Conservation (phyloP, 495 filamentous ascomycete species). For the Lepraria neglecta region DNA sequence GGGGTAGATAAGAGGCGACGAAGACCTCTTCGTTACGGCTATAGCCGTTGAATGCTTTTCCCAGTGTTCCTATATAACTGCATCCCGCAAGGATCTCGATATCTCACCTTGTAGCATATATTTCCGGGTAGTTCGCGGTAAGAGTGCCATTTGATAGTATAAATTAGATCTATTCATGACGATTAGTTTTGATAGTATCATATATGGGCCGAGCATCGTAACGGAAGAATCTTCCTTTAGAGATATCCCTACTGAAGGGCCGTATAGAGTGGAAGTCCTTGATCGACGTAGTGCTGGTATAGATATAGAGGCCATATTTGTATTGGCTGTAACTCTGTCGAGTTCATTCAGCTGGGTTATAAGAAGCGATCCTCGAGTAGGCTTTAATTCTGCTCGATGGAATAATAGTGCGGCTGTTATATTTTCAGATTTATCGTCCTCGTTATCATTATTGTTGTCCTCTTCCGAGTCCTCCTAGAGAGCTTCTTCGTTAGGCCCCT, state of each 20-base stretch:
- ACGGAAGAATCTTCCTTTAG: slow-evolving; percentile 64
- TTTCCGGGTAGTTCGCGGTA: slow-evolving; percentile 83
- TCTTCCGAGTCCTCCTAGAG: slow-evolving; percentile 82
- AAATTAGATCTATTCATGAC: slow-evolving; percentile 67
- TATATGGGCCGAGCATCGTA: slow-evolving; percentile 66
- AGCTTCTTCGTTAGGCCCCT: no score
- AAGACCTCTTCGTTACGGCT: slow-evolving; percentile 70
- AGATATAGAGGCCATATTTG: slow-evolving; percentile 65
- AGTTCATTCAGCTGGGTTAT: slow-evolving; percentile 79
- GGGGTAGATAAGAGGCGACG: no score
- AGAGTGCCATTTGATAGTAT: slow-evolving; percentile 57
- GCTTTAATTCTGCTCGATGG: slow-evolving; percentile 80
- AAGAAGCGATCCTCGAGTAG: slow-evolving; percentile 80
- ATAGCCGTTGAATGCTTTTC: slow-evolving; percentile 84
- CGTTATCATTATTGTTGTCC: slow-evolving; percentile 37
- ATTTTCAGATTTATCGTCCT: slow-evolving; percentile 77
- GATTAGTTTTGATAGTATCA: slow-evolving; percentile 81
- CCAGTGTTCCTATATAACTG: slow-evolving; percentile 76
- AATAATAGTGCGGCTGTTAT: slow-evolving; percentile 74
- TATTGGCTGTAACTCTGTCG: slow-evolving; percentile 57
- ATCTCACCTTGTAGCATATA: slow-evolving; percentile 97
- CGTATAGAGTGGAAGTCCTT: slow-evolving; percentile 63
- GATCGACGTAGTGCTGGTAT: slow-evolving; percentile 76
- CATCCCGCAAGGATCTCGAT: slow-evolving; percentile 68
- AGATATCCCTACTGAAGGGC: slow-evolving; percentile 65